These are phyloP conservation scores for Balakata baccata DNA, from an alignment of 345 rosid genomes.

Conservation along the genomic window DNA sequence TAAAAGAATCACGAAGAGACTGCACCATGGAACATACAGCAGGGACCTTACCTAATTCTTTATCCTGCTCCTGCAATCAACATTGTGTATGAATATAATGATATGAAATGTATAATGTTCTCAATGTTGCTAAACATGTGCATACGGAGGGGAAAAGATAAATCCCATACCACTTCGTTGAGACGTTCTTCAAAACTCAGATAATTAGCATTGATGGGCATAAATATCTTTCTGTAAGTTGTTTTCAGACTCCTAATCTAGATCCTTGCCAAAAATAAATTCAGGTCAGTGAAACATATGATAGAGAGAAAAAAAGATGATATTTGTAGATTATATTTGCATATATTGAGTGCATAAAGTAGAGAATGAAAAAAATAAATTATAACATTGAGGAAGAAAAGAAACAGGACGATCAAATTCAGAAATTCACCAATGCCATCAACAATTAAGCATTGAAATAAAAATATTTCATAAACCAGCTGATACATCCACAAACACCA, in stretches of 20 bases:
- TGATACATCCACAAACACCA: not conserved
- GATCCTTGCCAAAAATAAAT: slow-evolving; percentile 29
- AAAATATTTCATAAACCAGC: not conserved
- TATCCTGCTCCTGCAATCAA: slow-evolving; percentile 49
- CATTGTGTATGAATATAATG: not conserved
- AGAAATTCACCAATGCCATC: not conserved
- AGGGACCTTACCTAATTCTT: slow-evolving; percentile 46
- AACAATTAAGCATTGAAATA: not conserved
- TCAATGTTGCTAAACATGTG: not conserved
- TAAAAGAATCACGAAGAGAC: slow-evolving; percentile 69
- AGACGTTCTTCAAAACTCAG: slow-evolving; percentile 72
- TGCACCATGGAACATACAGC: slow-evolving; percentile 60
- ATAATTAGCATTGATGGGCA: slow-evolving; percentile 46
- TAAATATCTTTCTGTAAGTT: slow-evolving; percentile 81
- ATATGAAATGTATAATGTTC: not conserved
- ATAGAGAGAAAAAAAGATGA: not conserved
- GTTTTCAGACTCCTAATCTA: slow-evolving; percentile 69
- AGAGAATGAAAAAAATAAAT: not conserved
- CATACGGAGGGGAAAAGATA: slow-evolving; percentile 2
- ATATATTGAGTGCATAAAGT: not conserved
- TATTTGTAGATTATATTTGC: not conserved
- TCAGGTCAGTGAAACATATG: slow-evolving; percentile 7
- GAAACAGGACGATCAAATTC: not conserved
- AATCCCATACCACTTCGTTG: slow-evolving; percentile 52
- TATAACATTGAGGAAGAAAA: not conserved